These are phyloP conservation scores for Artemisia tridentata DNA, from an alignment of 129 eudicot genomes.

Conservation along the genomic window DNA sequence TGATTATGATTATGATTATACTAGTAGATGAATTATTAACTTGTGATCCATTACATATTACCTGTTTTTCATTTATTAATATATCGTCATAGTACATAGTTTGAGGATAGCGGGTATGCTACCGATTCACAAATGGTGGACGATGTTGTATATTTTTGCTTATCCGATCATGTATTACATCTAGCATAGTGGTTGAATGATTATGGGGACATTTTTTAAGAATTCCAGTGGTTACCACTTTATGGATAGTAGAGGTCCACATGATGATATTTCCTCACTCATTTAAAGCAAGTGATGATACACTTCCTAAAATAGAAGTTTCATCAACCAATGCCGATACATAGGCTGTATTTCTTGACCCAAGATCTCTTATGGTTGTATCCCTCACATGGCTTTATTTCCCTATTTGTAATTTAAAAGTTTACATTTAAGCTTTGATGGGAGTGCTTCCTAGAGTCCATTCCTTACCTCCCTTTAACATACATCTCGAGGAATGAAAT, in stretches of 20 bases:
- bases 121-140: background rate
- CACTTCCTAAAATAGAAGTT: constrained; percentile 43
- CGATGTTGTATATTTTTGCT: background rate
- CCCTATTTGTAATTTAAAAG: background rate
- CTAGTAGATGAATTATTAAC: background rate
- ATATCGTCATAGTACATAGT: background rate
- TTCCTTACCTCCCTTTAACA: constrained; percentile 34
- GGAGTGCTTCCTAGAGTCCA: constrained; percentile 21
- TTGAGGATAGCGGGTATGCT: too few relatives aligned
- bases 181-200: constrained; percentile 25
- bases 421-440: constrained; percentile 26
- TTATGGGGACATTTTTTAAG: constrained; percentile 32
- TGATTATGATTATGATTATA: too few relatives aligned
- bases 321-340: constrained; percentile 24
- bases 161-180: constrained; percentile 37
- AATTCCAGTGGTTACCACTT: constrained; percentile 23
- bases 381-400: constrained; percentile 51
- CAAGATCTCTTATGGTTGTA: constrained; percentile 41
- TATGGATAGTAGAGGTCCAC: constrained; percentile 57
- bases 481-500: constrained; percentile 67
- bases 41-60: background rate
- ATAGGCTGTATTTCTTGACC: constrained; percentile 32
- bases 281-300: constrained; percentile 23
- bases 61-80: background rate
- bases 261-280: constrained; percentile 21